Base-by-base conservation (phyloP, 305 asterid genomes). In the Salvia sclarea region DNA sequence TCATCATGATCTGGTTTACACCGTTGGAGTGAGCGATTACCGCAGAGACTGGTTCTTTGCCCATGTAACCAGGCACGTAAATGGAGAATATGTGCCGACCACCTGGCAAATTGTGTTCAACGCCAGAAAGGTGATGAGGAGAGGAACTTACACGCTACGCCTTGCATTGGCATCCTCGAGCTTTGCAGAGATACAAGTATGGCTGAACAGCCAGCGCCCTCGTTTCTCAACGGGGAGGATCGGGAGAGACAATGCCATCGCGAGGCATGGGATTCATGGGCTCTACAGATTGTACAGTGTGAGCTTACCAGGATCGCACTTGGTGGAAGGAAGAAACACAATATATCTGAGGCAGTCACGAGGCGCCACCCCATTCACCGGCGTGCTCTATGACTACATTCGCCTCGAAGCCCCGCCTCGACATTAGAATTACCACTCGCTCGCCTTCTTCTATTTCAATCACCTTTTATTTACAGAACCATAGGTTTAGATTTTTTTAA, bases 251-350 rank as follows among this genome's bases (percentile, higher is more conserved):
- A 90, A 90, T 20, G 81, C 85, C 0, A 82, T 90, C 3, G 96
- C 96, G 7, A 78, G 95, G 54, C 95, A 90, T 69, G 96, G 96
- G 0, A 84, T 80, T 68, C 96, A 87, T 63, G 96, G 96, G 9
- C 57, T 70, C 8, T 87, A 89, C 45, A 75, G 77, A 71, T 40
- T 76, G 12, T 85, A 71, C 37, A 69, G 37, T 16, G 74, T 87
- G 6, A 67, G 58, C 10, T 22, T 84, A 48, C 9, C 71, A 4
- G 89, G 91, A 16, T 31, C 0, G 28, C 44, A 65, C 10, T 75
- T 90, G 4, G 30, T 53, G 1, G 18, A 58, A 0, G 95, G 95
- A 35, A 79, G 14, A 54, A 87, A 87, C 58, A 72, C 72, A 13
- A 79, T 89, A 22, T 87, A 73, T 76, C 81, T 87, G 1, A 75